Evolutionary conservation across 352 stramenopile species (phyloP).

Genomic region (Globisporangium spinosum): DNA sequence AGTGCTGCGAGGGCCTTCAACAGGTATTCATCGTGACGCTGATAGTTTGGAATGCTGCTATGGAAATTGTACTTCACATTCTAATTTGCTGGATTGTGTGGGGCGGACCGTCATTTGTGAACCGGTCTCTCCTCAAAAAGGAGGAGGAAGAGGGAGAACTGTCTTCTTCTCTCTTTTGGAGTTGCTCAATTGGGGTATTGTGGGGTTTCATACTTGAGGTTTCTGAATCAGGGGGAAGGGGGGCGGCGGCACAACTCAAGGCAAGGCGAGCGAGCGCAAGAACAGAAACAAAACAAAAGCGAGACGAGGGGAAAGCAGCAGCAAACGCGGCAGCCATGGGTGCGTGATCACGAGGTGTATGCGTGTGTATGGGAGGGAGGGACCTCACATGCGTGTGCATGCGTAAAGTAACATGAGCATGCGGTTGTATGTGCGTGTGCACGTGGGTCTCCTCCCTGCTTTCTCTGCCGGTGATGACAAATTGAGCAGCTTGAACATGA

Average conservation of each 20-base stretch:
- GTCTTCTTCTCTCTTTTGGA: background rate
- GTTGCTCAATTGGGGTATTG: background rate
- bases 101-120: background rate
- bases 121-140: background rate
- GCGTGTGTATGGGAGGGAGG: background rate
- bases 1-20: background rate
- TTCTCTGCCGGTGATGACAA: background rate
- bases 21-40: background rate
- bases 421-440: background rate
- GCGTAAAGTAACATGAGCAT: background rate
- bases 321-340: background rate
- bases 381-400: background rate
- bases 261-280: background rate
- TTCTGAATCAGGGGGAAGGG: background rate
- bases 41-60: background rate
- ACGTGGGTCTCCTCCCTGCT: background rate
- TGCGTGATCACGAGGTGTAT: background rate
- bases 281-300: conserved; percentile 2
- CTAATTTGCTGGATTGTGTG: background rate
- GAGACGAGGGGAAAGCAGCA: background rate
- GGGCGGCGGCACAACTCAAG: background rate
- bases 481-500: background rate
- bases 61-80: background rate
- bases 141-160: background rate
- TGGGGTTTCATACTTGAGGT: background rate